phyloP scores from a whole-genome alignment of 306 rosid species.

The Inga leiocalycina region DNA sequence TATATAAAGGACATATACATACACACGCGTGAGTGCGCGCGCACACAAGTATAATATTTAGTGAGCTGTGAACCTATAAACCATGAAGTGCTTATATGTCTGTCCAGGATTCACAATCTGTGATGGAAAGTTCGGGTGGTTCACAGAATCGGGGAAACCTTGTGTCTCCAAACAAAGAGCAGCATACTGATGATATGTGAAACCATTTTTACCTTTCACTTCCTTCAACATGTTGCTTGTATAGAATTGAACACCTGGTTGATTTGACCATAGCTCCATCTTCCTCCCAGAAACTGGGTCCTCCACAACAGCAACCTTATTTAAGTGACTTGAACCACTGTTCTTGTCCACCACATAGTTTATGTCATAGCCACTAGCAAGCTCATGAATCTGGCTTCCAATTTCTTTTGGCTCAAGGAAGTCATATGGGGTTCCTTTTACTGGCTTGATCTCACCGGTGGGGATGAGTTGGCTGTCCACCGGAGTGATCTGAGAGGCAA shows the following conservation, averaged over 20 bases:
- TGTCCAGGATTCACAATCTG: constrained; percentile 58
- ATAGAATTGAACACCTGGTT: constrained; percentile 59
- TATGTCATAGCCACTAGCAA: constrained; percentile 58
- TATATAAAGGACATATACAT: no score
- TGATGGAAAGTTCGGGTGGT: constrained; percentile 54
- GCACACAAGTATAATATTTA: not conserved
- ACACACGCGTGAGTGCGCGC: no score
- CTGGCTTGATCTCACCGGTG: constrained; percentile 35
- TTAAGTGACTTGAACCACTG: constrained; percentile 14
- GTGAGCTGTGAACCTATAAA: constrained; percentile 52
- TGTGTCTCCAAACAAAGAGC: constrained; percentile 65
- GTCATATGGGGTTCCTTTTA: not conserved
- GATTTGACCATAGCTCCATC: constrained; percentile 68
- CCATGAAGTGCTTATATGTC: constrained; percentile 55
- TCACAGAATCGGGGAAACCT: constrained; percentile 66
- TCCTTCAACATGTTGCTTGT: constrained; percentile 44
- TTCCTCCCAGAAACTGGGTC: constrained; percentile 61
- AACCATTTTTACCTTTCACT: constrained; percentile 54
- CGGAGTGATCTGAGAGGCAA: constrained; percentile 58
- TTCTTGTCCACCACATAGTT: constrained; percentile 56
- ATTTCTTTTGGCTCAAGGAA: constrained; percentile 36
- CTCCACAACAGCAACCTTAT: constrained; percentile 42
- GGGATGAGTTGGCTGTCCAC: constrained; percentile 62
- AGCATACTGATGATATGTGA: constrained; percentile 32
- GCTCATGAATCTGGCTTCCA: constrained; percentile 43